Conservation (phyloP, 192 early-diverging fungal genomes). For the Endogone sp. region DNA sequence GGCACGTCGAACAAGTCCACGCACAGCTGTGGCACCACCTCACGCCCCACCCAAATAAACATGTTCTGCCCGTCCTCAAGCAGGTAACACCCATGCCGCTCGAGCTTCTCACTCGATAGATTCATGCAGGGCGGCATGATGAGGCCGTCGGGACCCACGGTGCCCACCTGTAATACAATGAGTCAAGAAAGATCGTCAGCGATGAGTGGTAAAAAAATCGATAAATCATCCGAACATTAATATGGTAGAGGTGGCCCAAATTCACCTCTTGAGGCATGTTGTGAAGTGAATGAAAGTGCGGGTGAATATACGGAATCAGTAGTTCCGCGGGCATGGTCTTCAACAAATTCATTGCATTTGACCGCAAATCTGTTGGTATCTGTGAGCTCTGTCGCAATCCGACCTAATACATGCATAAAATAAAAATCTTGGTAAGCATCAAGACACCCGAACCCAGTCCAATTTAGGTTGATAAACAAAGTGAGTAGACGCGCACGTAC, state of each 20-base stretch:
- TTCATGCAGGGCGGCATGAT: slow-evolving; percentile 78
- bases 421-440: slow-evolving; percentile 6
- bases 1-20: slow-evolving; percentile 72
- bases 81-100: slow-evolving; percentile 83
- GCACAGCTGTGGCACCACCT: slow-evolving; percentile 70
- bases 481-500: too few species aligned
- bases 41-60: slow-evolving; percentile 87
- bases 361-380: slow-evolving; percentile 78
- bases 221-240: too few species aligned
- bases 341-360: slow-evolving; percentile 72
- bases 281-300: slow-evolving; percentile 83
- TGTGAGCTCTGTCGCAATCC: slow-evolving; percentile 58
- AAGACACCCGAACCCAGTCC: background rate
- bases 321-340: slow-evolving; percentile 82
- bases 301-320: slow-evolving; percentile 64
- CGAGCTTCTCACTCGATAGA: slow-evolving; percentile 78
- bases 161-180: too few species aligned
- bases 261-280: slow-evolving; percentile 64
- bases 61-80: slow-evolving; percentile 80
- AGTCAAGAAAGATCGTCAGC: too few species aligned
- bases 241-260: slow-evolving; percentile 25
- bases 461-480: background rate
- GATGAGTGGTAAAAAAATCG: background rate
- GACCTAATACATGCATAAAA: slow-evolving; percentile 27
- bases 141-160: slow-evolving; percentile 54